Conservation (phyloP, 306 rosid species). For the Vigna angularis region DNA sequence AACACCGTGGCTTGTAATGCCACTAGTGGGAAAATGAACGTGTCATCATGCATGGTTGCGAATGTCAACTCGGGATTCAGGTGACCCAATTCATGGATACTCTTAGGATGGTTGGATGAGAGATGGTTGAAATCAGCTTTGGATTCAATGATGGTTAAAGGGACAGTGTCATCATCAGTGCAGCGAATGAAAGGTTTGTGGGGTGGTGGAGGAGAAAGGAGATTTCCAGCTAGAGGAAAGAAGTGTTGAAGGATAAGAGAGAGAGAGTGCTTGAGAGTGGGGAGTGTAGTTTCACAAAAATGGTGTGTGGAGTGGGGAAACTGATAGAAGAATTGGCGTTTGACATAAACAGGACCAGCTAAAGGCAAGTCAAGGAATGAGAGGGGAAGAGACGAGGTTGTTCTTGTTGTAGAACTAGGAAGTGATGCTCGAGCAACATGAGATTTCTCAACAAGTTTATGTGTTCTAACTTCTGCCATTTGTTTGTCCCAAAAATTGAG, state of each 20-base stretch:
- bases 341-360: constrained; percentile 47
- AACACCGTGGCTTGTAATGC: constrained; percentile 45
- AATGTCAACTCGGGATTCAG: constrained; percentile 41
- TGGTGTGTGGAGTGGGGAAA: constrained; percentile 40
- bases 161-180: background rate
- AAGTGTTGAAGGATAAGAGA: constrained; percentile 43
- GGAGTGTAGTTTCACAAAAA: constrained; percentile 44
- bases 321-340: constrained; percentile 60
- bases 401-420: background rate
- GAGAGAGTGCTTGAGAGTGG: constrained; percentile 57
- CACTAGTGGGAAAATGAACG: constrained; percentile 36
- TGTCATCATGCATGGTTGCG: background rate
- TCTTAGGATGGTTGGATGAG: constrained; percentile 39
- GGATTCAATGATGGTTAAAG: constrained; percentile 30
- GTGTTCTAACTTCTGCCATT: background rate
- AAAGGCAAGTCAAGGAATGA: constrained; percentile 61
- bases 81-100: constrained; percentile 17
- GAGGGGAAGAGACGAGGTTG: constrained; percentile 44
- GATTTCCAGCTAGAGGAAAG: constrained; percentile 46
- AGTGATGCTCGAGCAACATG: constrained; percentile 24
- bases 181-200: constrained; percentile 44
- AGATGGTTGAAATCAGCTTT: constrained; percentile 26
- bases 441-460: constrained; percentile 41
- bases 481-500: background rate
- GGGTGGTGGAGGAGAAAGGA: constrained; percentile 46